Evolutionary conservation across 2,329 filamentous ascomycete genomes (phyloP), one percentile per base, ranked within the genome.

Genomic region (Alternaria brassicae): DNA sequence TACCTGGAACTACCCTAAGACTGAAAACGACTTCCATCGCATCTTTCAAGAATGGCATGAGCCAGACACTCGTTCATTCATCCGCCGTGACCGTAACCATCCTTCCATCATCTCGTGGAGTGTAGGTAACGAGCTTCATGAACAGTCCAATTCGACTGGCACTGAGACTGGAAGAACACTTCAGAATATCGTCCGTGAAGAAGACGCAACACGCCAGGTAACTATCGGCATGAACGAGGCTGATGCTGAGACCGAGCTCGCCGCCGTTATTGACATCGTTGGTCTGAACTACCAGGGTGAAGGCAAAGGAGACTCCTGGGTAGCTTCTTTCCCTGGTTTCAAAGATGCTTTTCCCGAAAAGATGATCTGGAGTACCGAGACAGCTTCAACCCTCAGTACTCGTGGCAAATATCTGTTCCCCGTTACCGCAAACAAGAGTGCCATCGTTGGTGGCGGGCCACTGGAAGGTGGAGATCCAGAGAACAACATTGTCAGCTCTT

Each of bases 211-310:
- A 0, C 77, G 84, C 2, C 78, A 74, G 1, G 68, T 74, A 0
- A 85, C 83, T 0, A 74, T 79, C 0, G 80, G 78, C 1, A 80
- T 85, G 80, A 84, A 85, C 70, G 68, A 64, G 9, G 84, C 83
- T 4, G 64, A 71, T 2, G 75, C 83, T 0, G 72, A 73, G 30
- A 77, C 69, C 39, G 63, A 78, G 0, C 78, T 85, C 30, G 72
- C 81, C 2, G 58, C 67, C 0, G 73, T 76, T 1, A 60, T 85
- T 32, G 84, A 86, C 64, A 74, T 86, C 41, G 70, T 82, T n/a
- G 79, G 80, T 19, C 68, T 86, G 5, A 86, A 86, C 72, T 87
- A 86, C 71, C 84, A 86, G 65, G 84, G 84, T 51, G 82, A 84
- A 50, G 84, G 84, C 1, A 56, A 69, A 12, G 74, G 78, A 17